Base-by-base conservation (phyloP, 805 yeast genomes). In the Yueomyces sinensis region DNA sequence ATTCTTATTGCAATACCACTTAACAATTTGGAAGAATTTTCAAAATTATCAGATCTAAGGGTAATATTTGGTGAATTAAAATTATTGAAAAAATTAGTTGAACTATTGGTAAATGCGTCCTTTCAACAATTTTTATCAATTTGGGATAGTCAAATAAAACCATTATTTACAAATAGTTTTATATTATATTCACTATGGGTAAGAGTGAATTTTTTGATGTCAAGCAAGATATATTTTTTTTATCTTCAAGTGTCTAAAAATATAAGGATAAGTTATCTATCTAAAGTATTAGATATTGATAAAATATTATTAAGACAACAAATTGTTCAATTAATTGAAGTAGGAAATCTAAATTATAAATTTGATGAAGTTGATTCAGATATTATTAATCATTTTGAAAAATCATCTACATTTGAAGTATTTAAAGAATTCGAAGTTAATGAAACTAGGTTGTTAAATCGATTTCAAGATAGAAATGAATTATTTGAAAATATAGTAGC, bases 221-320 rank as follows among this genome's bases (percentile, higher is more conserved):
- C 54, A 29, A 35, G 43, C 27, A 54, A 53, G 32, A 47, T 54
- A 13, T 49, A 47, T 31, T 45, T 45, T 22, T 51, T 54, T 31
- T 53, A 54, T 37, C 30, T 54, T 34, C 41, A 50, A 25, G 40
- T 54, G 4, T 45, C 57, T 3, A 40, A 39, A 18, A 37, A 33
- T 23, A 33, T 54, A 13, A 41, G 39, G 17, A 36, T 52, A 7
- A 34, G 45, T 22, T 54, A 54, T 37, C 32, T 54, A 9, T 44
- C 58, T 3, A 37, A 42, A 7, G 44, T 43, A 2, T 32, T 52
- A 14, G 42, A 44, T 7, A 42, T 53, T 18, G 41, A 43, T 9
- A 37, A 40, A 17, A 25, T 27, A 1, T 29, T 37, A 9, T 44
- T 53, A 0, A 36, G 30, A 22, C 23, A 39, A n/a, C 56, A 53